Conservation (phyloP, 139 green algal genomes). For the Chlamydomonas schloesseri region DNA sequence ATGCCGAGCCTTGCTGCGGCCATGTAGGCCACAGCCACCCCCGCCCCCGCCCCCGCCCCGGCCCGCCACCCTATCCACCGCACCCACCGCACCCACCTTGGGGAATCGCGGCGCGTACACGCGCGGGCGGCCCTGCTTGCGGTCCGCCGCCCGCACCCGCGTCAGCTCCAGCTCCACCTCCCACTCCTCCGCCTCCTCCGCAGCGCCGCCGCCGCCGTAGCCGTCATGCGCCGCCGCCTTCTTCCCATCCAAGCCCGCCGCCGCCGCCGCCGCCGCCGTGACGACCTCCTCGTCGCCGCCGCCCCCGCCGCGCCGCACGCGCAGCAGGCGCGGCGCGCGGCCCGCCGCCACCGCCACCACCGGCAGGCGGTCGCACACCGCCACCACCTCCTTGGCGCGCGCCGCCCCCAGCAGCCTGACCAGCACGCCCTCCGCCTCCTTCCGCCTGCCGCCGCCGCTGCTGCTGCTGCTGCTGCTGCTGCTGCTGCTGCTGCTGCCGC, state of each 20-base stretch:
- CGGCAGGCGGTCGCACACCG: conserved; percentile 67
- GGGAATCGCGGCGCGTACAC: conserved; percentile 87
- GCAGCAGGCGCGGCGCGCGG: conserved; percentile 1
- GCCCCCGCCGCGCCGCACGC: not conserved
- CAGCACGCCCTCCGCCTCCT: conserved; percentile 30
- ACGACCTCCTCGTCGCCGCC: not conserved
- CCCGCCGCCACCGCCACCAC: conserved; percentile 39
- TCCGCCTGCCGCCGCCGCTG: not conserved
- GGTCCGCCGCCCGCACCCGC: conserved; percentile 26
- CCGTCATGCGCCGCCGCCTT: no score
- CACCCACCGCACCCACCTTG: conserved; percentile 83
- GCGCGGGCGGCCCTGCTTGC: conserved; percentile 44
- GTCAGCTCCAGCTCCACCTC: conserved; percentile 66
- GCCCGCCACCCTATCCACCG: no score
- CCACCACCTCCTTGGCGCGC: conserved; percentile 42
- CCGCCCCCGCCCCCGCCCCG: no score
- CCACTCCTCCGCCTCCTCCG: conserved; percentile 40
- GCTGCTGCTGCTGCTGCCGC: not conserved
- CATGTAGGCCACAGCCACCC: no score
- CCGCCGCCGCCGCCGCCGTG: not conserved
- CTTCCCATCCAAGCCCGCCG: not conserved
- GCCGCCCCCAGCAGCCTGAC: conserved; percentile 21
- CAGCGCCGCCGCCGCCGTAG: not conserved
- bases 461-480: not conserved
- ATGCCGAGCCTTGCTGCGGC: no score